These are phyloP conservation scores for Leavenworthia alabamica DNA, from an alignment of 345 rosid species.

Conservation along the genomic window DNA sequence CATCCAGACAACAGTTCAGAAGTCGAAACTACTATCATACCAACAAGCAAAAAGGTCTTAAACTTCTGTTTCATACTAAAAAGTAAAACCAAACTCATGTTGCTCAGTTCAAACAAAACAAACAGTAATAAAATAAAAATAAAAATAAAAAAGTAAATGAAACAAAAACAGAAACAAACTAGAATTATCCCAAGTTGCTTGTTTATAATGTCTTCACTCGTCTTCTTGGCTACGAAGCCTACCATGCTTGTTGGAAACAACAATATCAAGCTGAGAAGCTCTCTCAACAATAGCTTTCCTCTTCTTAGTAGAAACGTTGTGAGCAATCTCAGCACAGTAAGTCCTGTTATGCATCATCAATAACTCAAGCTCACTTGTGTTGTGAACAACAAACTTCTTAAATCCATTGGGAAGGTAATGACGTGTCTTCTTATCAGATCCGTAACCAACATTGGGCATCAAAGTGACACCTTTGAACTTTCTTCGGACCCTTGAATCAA, in stretches of 20 bases:
- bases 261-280: constrained; percentile 79
- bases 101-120: neutral
- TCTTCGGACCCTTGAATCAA: constrained; percentile 69
- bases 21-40: no score
- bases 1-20: no score
- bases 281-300: constrained; percentile 75
- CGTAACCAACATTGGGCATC: constrained; percentile 84
- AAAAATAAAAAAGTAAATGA: neutral
- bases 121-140: neutral
- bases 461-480: constrained; percentile 77
- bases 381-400: constrained; percentile 81
- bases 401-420: constrained; percentile 80
- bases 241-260: constrained; percentile 59
- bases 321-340: constrained; percentile 86
- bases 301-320: constrained; percentile 69
- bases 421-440: constrained; percentile 74
- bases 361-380: constrained; percentile 57
- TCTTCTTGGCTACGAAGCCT: constrained; percentile 85
- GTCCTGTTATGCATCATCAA: constrained; percentile 97
- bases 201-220: constrained; percentile 41
- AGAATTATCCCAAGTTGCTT: constrained; percentile 8
- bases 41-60: neutral
- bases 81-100: constrained; percentile 11
- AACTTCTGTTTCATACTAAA: neutral
- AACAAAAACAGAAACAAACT: constrained; percentile 16